phyloP scores from a whole-genome alignment of 495 filamentous ascomycete species.

The Sordaria brevicollis region DNA sequence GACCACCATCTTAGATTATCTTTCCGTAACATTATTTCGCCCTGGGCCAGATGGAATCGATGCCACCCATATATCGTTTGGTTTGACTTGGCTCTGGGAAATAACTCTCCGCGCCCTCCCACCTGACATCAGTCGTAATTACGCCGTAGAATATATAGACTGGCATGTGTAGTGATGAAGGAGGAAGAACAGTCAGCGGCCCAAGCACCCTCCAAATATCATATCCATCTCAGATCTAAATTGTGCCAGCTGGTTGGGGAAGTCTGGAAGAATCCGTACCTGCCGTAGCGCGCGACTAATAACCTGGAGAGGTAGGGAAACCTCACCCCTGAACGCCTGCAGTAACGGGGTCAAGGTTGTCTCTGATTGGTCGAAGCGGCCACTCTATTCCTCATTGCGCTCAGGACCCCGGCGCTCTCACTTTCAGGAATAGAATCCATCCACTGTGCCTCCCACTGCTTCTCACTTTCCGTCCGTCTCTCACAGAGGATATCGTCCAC shows the following conservation, averaged over 20 bases:
- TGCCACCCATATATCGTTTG: neutral
- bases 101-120: neutral
- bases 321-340: neutral
- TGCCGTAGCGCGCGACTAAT: constrained; percentile 27
- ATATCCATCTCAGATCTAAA: too few relatives aligned
- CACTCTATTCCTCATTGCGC: neutral
- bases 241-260: neutral
- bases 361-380: neutral
- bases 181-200: neutral
- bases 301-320: neutral
- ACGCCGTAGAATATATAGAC: neutral
- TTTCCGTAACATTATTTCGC: neutral
- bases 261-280: constrained; percentile 8
- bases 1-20: neutral
- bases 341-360: neutral
- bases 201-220: too few relatives aligned
- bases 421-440: neutral
- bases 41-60: neutral
- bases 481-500: neutral
- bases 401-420: neutral
- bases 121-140: neutral
- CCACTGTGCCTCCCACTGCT: neutral
- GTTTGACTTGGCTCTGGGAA: neutral
- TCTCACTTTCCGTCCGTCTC: too few relatives aligned
- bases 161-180: neutral